phyloP scores from a whole-genome alignment of 2,329 filamentous ascomycete species.

The Cordyceps javanica region DNA sequence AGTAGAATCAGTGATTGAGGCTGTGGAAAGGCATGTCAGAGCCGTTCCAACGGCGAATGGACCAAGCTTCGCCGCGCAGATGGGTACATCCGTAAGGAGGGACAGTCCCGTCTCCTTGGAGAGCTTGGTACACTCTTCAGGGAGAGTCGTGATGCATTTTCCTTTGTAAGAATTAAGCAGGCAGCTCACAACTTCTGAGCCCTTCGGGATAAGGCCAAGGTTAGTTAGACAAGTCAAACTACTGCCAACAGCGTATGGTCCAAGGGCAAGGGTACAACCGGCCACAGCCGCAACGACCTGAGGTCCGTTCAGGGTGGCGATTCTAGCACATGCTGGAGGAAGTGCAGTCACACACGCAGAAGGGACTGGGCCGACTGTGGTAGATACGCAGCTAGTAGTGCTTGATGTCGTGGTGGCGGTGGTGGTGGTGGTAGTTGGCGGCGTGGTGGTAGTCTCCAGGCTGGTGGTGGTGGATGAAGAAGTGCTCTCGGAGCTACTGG shows the following conservation, averaged over 20 bases:
- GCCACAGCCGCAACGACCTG: not conserved
- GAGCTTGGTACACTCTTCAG: not conserved
- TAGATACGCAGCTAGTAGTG: not conserved
- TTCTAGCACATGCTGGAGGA: not conserved
- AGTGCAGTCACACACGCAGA: not conserved
- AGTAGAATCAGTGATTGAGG: not conserved
- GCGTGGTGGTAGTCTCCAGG: not conserved
- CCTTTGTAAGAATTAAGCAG: not conserved
- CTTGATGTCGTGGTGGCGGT: not conserved
- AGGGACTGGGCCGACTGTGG: not conserved
- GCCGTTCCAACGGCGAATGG: slow-evolving; percentile 12
- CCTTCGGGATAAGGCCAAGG: not conserved
- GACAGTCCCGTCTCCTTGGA: not conserved
- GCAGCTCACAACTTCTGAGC: not conserved
- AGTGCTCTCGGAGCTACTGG: no score
- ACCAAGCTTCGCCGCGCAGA: slow-evolving; percentile 11
- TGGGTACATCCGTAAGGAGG: not conserved
- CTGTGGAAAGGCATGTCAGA: slow-evolving; percentile 5
- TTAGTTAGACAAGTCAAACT: not conserved
- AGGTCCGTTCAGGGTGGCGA: not conserved
- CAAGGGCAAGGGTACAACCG: not conserved
- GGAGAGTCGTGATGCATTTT: slow-evolving; percentile 11
- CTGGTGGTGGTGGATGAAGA: not conserved
- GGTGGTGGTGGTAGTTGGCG: not conserved
- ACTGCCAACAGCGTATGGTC: not conserved